A percentile compares a stretch with the other conserved stretches of the same genome.
Evolutionary conservation across 345 rosid species (phyloP).

Genomic region (Ceriops decandra): DNA sequence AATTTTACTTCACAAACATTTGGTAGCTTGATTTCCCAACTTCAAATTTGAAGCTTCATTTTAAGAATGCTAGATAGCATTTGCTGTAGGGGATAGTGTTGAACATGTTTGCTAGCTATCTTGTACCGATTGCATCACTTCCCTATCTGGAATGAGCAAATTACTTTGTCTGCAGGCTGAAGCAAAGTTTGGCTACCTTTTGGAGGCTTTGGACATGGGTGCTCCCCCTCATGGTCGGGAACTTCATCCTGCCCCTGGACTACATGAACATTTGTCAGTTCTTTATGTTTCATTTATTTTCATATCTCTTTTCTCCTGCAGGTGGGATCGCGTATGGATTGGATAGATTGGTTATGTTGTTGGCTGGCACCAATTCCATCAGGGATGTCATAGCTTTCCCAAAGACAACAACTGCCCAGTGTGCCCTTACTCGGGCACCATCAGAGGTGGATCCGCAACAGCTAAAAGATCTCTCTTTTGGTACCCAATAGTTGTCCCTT

Average conservation of each 20-base stretch:
- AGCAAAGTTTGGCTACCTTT: slow-evolving; percentile 87
- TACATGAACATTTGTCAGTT: not conserved
- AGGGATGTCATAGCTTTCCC: slow-evolving; percentile 97
- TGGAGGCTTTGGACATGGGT: slow-evolving; percentile 97
- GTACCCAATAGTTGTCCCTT: slow-evolving; percentile 22
- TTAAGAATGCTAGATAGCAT: not conserved
- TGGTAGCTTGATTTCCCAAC: not conserved
- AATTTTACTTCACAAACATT: too few relatives aligned
- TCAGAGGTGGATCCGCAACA: slow-evolving; percentile 87
- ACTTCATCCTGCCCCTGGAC: not conserved
- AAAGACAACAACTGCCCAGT: slow-evolving; percentile 90
- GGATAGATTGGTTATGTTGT: slow-evolving; percentile 88
- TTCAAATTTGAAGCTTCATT: not conserved
- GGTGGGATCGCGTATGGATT: slow-evolving; percentile 94
- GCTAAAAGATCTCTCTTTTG: slow-evolving; percentile 65
- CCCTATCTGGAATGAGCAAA: not conserved
- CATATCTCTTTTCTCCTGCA: slow-evolving; percentile 20
- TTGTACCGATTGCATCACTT: not conserved
- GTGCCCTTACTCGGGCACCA: slow-evolving; percentile 86
- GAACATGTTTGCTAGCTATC: not conserved
- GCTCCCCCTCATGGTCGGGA: slow-evolving; percentile 95
- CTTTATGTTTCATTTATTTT: not conserved
- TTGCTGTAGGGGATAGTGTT: too few relatives aligned
- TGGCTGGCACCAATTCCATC: slow-evolving; percentile 72
- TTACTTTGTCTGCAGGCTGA: slow-evolving; percentile 57